phyloP scores from a whole-genome alignment of 2,329 filamentous ascomycete genomes.

The Sphaerostilbella broomeana region DNA sequence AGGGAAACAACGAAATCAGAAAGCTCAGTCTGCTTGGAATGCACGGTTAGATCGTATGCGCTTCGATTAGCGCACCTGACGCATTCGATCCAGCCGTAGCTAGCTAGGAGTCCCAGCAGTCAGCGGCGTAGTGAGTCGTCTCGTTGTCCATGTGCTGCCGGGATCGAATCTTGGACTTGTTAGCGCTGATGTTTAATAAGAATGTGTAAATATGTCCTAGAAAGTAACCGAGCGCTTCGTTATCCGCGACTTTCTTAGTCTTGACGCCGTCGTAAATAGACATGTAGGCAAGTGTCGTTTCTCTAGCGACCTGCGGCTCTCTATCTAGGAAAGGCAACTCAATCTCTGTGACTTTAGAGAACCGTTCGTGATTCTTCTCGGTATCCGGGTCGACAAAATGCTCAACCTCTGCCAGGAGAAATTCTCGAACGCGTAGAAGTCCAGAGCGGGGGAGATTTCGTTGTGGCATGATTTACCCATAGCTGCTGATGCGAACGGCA shows the following conservation, averaged over 20 bases:
- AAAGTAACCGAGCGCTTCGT: constrained; percentile 66
- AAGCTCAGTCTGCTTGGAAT: constrained; percentile 60
- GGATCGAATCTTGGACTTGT: constrained; percentile 55
- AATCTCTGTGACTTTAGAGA: constrained; percentile 49
- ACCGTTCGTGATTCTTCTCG: constrained; percentile 56
- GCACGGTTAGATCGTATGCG: constrained; percentile 55
- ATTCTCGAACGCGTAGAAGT: constrained; percentile 60
- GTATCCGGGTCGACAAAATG: constrained; percentile 62
- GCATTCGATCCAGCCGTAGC: constrained; percentile 65
- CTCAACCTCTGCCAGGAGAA: constrained; percentile 64
- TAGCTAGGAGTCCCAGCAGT: constrained; percentile 66
- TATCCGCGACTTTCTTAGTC: constrained; percentile 55
- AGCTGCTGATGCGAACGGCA: constrained; percentile 64
- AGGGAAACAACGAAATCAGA: no score
- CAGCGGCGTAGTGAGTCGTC: constrained; percentile 66
- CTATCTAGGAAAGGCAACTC: constrained; percentile 56
- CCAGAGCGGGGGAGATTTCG: constrained; percentile 60
- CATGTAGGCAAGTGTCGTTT: constrained; percentile 48
- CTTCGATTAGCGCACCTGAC: constrained; percentile 19
- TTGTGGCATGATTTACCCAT: constrained; percentile 68
- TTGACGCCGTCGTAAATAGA: constrained; percentile 58
- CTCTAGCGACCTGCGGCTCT: constrained; percentile 54
- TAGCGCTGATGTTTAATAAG: constrained; percentile 55
- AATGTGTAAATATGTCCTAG: constrained; percentile 59
- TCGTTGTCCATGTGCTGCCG: constrained; percentile 51